phyloP scores from a whole-genome alignment of 1,284 basidiomycete species.

The Porogramme epimiltina region DNA sequence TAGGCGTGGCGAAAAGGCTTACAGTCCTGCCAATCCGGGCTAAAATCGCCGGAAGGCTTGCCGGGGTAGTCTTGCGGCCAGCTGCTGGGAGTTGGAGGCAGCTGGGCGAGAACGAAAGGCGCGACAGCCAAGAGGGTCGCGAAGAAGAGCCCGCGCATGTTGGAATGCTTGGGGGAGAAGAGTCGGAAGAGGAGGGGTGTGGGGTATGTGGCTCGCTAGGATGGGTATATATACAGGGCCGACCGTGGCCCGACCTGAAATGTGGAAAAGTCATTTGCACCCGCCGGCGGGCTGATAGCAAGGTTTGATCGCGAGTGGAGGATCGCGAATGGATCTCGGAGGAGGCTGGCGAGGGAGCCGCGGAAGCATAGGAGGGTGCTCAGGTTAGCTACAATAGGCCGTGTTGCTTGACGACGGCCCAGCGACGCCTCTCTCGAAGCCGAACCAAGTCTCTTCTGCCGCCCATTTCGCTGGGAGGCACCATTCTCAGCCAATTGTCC shows the following conservation, averaged over 20 bases:
- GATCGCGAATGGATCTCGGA: background rate
- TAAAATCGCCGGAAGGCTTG: slow-evolving; percentile 50
- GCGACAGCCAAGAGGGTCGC: slow-evolving; percentile 7
- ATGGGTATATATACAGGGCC: slow-evolving; percentile 12
- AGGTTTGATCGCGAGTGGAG: slow-evolving; percentile 9
- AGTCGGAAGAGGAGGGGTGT: no score
- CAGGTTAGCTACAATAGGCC: no score
- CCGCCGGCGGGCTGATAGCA: slow-evolving; percentile 3
- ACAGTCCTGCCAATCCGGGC: slow-evolving; percentile 68
- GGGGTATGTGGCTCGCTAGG: no score
- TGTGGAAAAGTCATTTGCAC: background rate
- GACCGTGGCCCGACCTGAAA: no score
- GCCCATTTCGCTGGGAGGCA: no score
- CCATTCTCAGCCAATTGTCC: no score
- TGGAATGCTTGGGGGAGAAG: background rate
- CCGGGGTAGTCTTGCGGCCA: slow-evolving; percentile 45
- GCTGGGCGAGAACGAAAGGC: slow-evolving; percentile 5
- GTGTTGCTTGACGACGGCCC: no score
- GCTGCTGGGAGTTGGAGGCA: slow-evolving; percentile 19
- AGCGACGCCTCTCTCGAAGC: no score
- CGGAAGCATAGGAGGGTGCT: no score
- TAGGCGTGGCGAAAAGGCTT: slow-evolving; percentile 1
- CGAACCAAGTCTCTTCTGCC: no score
- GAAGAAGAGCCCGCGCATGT: slow-evolving; percentile 12
- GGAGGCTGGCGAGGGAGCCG: no score